Evolutionary conservation across 1,284 basidiomycete genomes (phyloP).

Genomic region (Ganoderma leucocontextum): DNA sequence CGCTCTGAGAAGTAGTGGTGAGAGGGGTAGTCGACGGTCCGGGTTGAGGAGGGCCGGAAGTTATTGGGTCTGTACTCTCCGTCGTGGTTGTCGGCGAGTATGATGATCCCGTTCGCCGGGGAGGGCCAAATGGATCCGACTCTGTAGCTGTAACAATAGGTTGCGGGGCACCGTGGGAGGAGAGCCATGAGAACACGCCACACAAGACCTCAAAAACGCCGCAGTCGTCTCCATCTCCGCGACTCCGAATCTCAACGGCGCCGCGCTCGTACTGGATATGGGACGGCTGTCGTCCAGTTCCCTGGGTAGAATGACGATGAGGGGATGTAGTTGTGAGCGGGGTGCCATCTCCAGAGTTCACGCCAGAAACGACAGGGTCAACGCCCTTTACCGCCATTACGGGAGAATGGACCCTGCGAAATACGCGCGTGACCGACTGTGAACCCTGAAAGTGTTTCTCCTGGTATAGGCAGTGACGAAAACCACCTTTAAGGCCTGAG

Average conservation of each 20-base stretch:
- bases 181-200: not conserved
- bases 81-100: not conserved
- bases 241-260: not conserved
- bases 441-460: not conserved
- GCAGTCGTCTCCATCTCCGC: not conserved
- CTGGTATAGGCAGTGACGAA: not conserved
- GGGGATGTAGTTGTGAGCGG: not conserved
- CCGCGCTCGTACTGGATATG: not conserved
- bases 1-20: not conserved
- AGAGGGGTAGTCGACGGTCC: not conserved
- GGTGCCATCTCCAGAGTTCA: not conserved
- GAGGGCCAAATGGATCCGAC: no score
- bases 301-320: not conserved
- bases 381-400: not conserved
- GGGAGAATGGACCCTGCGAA: not conserved
- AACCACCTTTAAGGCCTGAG: not conserved
- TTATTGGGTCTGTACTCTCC: not conserved
- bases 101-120: not conserved
- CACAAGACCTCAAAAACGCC: not conserved
- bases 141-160: no score
- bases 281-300: not conserved
- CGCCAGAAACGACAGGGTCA: not conserved
- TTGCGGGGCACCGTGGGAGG: no score
- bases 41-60: not conserved
- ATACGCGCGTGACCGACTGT: not conserved